Evolutionary conservation across 75 land plant species (phyloP), one percentile per base, ranked within the genome.

Genomic region (Pinus albicaulis): DNA sequence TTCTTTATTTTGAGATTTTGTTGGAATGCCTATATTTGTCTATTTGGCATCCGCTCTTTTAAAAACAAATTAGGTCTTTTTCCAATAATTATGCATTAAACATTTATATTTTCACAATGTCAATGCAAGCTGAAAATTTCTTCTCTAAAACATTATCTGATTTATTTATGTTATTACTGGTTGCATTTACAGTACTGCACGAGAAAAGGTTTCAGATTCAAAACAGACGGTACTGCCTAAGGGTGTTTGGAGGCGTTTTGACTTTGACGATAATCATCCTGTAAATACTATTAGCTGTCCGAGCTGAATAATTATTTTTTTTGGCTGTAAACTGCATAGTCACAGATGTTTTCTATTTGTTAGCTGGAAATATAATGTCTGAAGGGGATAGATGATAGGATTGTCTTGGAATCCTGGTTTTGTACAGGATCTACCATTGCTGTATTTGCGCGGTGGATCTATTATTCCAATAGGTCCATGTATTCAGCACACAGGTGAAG

Each of bases 181-280:
- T 68, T 68, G 38, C 53, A 7, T 72, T 55, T 26, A 74, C 84
- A 97, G 99, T 82, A 87, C 92, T 44, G 38, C 65, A 34, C 85
- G 83, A 66, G 83, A 83, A 57, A 71, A 80, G 56, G 74, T 82
- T 48, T 65, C 80, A 8, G 77, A 87, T 55, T 63, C 86, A 57
- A 56, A 84, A 41, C 71, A 82, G 72, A 58, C 38, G 31, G 36
- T 57, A 34, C 71, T 97, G 12, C 99, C 99, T 3, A 79, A 71
- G 59, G 99, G 99, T 55, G 87, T 89, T 55, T 97, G 99, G 99
- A 75, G 78, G 78, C 86, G 85, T 5, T 97, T 97, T 78, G 89
- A 94, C 77, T 97, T 97, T 82, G 86, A 86, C 48, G 99, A 97
- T 78, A 80, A 89, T 57, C 98, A 97, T 84, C 86, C 93, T 81